phyloP scores from a whole-genome alignment of 2,329 filamentous ascomycete species.

The Aspergillus thermomutatus region DNA sequence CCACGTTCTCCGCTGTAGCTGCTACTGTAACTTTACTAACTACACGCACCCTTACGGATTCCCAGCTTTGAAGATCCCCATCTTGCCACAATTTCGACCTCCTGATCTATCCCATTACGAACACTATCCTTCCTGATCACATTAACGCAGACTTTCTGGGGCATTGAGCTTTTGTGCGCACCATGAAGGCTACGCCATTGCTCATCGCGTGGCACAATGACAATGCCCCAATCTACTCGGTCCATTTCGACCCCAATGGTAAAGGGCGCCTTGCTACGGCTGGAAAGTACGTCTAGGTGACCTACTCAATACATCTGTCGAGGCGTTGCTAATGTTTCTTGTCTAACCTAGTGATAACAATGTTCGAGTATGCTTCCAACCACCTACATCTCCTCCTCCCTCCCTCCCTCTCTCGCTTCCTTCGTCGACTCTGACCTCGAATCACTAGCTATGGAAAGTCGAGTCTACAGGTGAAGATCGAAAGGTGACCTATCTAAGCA shows the following conservation, averaged over 20 bases:
- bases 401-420: constrained; percentile 10
- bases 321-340: constrained; percentile 10
- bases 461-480: constrained; percentile 80
- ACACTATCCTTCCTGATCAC: background rate
- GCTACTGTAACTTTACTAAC: background rate
- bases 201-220: constrained; percentile 99
- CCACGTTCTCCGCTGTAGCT: background rate
- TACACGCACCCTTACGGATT: background rate
- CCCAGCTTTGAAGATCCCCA: background rate
- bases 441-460: constrained; percentile 78
- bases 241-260: constrained; percentile 89
- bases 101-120: background rate
- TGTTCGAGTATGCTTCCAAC: constrained; percentile 66
- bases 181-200: constrained; percentile 93
- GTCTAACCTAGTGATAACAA: constrained; percentile 67
- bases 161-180: constrained; percentile 29
- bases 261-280: constrained; percentile 90
- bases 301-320: background rate
- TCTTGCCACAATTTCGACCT: background rate
- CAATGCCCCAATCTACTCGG: constrained; percentile 93
- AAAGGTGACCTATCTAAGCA: constrained; percentile 87
- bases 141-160: background rate
- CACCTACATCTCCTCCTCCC: constrained; percentile 14
- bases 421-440: constrained; percentile 34
- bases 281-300: constrained; percentile 60